phyloP scores from a whole-genome alignment of 176 grass and related monocot genomes.

The Eleusine coracana region DNA sequence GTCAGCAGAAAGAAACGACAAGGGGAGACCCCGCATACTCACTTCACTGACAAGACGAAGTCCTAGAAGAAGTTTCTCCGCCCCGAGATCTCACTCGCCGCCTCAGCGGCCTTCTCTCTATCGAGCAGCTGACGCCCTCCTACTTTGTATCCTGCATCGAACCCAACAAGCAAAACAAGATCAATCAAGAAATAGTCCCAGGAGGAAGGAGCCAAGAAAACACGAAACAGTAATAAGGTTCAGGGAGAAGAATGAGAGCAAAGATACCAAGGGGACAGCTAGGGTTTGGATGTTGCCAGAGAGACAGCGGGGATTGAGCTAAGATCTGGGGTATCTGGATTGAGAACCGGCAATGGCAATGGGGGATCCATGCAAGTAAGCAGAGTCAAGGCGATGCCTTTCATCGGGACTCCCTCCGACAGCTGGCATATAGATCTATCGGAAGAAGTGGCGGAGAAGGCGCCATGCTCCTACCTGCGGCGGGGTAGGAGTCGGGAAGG shows the following conservation, averaged over 20 bases:
- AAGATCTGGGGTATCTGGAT: background rate
- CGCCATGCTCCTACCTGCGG: too few species aligned
- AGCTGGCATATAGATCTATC: background rate
- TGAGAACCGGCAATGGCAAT: background rate
- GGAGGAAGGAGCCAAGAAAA: background rate
- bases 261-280: background rate
- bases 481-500: too few species aligned
- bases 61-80: background rate
- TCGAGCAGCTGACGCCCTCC: background rate
- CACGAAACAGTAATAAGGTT: background rate
- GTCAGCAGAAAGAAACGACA: background rate
- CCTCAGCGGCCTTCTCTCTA: background rate
- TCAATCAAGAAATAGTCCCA: too few species aligned
- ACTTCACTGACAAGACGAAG: conserved; percentile 7
- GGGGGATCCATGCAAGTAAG: background rate
- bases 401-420: background rate
- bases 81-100: background rate
- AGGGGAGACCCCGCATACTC: background rate
- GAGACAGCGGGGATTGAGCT: background rate
- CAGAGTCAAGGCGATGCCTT: background rate
- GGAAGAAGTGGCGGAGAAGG: background rate
- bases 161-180: background rate
- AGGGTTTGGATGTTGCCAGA: background rate
- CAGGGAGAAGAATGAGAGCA: background rate
- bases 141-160: background rate